phyloP scores from a whole-genome alignment of 768 basidiomycete species.

The Mycena amicta region DNA sequence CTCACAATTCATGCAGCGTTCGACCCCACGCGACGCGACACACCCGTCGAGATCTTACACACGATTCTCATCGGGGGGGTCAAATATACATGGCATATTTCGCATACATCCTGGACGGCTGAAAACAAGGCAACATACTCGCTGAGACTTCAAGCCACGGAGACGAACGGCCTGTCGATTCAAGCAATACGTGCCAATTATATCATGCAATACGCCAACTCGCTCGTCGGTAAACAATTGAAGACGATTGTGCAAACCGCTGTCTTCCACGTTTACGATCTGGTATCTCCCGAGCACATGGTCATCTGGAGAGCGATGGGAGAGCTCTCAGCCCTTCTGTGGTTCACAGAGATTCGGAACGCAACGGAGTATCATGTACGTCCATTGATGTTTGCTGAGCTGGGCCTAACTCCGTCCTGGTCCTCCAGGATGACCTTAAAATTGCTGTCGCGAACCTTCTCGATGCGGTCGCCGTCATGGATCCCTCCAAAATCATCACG shows the following conservation, averaged over 20 bases:
- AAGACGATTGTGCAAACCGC: slow-evolving; percentile 29
- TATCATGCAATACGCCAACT: slow-evolving; percentile 31
- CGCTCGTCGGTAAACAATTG: slow-evolving; percentile 32
- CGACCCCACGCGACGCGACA: slow-evolving; percentile 17
- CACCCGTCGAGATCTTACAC: slow-evolving; percentile 32
- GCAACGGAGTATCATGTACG: slow-evolving; percentile 25
- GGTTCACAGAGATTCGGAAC: slow-evolving; percentile 31
- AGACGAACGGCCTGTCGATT: slow-evolving; percentile 25
- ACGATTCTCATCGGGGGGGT: slow-evolving; percentile 30
- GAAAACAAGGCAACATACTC: slow-evolving; percentile 21
- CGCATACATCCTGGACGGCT: slow-evolving; percentile 20
- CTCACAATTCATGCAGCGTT: slow-evolving; percentile 3
- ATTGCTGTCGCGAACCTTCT: neutral
- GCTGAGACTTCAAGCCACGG: slow-evolving; percentile 23
- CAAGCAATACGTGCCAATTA: slow-evolving; percentile 27
- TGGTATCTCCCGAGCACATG: slow-evolving; percentile 24
- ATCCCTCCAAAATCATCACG: slow-evolving; percentile 3
- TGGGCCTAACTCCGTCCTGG: neutral
- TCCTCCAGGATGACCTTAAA: neutral
- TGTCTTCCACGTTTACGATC: slow-evolving; percentile 30
- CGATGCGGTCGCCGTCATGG: neutral
- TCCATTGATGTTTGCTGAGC: neutral
- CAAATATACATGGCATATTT: slow-evolving; percentile 35
- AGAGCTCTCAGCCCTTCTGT: slow-evolving; percentile 27
- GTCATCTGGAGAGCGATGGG: slow-evolving; percentile 26